Evolutionary conservation across 257 asterid genomes (phyloP), one percentile per base, ranked within the genome.

Genomic region (Solanum chilense): DNA sequence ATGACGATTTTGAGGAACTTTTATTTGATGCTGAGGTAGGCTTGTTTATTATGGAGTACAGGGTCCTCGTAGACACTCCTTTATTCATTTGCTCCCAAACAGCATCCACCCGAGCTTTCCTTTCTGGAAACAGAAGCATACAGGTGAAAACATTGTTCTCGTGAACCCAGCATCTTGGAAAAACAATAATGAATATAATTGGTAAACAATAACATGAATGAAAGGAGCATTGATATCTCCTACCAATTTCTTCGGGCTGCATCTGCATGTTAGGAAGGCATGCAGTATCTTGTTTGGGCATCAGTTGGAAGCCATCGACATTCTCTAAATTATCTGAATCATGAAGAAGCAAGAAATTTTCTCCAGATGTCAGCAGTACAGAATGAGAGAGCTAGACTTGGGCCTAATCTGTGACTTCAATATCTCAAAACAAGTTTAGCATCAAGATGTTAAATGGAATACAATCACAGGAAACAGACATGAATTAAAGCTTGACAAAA

Each of bases 51-150:
- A 94, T 92, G 87, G 96, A 87, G 60, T 90, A 95, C 41, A 95
- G 93, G 87, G 94, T 87, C 88, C 91, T 94, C 27, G 89, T 78
- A 52, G 99, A 90, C 66, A 93, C 92, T 83, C 99, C 99, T 90
- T 97, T 95, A 83, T 92, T 97, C 99, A 97, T 97, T 92, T 95
- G 93, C 91, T 91, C 93, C 99, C 99, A 97, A 41, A 95, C 89
- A 88, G 95, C 98, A 89, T 95, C 98, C 41, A 95, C 91, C 56
- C 98, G 96, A 87, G 95, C 97, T 89, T 94, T 93, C 88, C 95
- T 93, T 88, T 94, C 99, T 97, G 91, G 87, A 64, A 90, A 75
- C 41, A 86, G 49, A 37, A 87, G 85, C 44, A 80, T 47, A 88
- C 31, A 68, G 7, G 39, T 64, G 83, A 9, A 87, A 70, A 86